Evolutionary conservation across 768 basidiomycete genomes (phyloP).

Genomic region (Trametes villosa): DNA sequence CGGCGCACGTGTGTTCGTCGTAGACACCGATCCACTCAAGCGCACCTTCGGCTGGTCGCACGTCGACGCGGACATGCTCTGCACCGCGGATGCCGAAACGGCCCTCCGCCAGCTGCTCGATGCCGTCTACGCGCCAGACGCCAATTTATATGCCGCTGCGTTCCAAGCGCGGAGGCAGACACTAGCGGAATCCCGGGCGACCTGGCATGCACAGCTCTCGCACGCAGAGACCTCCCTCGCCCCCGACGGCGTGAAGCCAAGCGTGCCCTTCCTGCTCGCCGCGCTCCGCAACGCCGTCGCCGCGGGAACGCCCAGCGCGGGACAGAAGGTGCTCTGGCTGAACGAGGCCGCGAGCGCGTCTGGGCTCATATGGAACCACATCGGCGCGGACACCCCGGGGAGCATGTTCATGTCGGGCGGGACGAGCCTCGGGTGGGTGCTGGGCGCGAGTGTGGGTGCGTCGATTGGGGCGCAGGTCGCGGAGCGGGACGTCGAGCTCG

Average conservation of each 20-base stretch:
- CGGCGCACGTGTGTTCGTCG: slow-evolving; percentile 56
- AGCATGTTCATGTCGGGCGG: slow-evolving; percentile 61
- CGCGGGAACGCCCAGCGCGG: slow-evolving; percentile 43
- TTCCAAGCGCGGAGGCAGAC: slow-evolving; percentile 6
- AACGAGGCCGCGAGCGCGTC: slow-evolving; percentile 70
- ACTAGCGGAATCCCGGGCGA: slow-evolving; percentile 14
- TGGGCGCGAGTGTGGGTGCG: slow-evolving; percentile 68
- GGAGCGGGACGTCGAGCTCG: slow-evolving; percentile 51
- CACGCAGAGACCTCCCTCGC: slow-evolving; percentile 22
- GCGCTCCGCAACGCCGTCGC: slow-evolving; percentile 49
- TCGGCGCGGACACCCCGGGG: slow-evolving; percentile 55
- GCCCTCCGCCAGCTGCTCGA: slow-evolving; percentile 55
- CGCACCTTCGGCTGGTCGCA: slow-evolving; percentile 53
- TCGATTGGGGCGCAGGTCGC: slow-evolving; percentile 45
- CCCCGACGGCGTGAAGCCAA: slow-evolving; percentile 18
- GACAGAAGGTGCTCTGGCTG: slow-evolving; percentile 48
- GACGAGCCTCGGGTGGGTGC: slow-evolving; percentile 68
- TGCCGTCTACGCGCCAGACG: slow-evolving; percentile 27
- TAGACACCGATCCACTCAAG: slow-evolving; percentile 69
- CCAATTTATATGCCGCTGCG: not conserved
- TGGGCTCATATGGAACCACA: slow-evolving; percentile 57
- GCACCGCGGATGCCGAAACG: slow-evolving; percentile 56
- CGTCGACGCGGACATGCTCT: slow-evolving; percentile 60
- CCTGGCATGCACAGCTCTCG: slow-evolving; percentile 26
- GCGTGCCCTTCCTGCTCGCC: slow-evolving; percentile 43